Percentiles rank a stretch among this genome's conserved stretches.
Evolutionary conservation across 345 rosid species (phyloP).

Genomic region (Laguncularia racemosa): DNA sequence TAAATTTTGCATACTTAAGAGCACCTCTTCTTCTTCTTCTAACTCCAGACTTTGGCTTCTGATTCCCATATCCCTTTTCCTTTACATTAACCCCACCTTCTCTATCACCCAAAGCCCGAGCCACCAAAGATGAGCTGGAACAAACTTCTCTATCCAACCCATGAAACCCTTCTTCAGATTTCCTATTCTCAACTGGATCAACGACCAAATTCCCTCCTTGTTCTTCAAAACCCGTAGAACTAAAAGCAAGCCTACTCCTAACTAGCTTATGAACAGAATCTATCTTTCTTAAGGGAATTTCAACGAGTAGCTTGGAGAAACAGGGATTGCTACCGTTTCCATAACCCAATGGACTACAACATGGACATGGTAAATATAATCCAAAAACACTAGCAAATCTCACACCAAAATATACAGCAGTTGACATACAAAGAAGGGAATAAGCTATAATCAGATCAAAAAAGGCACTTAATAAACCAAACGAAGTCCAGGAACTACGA

Average conservation of each 20-base stretch:
- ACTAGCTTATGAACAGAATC: constrained; percentile 38
- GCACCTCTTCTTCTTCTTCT: constrained; percentile 35
- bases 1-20: constrained; percentile 25
- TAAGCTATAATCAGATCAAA: constrained; percentile 56
- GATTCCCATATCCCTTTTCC: constrained; percentile 37
- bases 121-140: constrained; percentile 19
- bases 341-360: constrained; percentile 44
- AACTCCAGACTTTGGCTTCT: constrained; percentile 33
- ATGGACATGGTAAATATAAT: constrained; percentile 51
- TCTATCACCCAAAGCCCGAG: constrained; percentile 22
- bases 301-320: constrained; percentile 42
- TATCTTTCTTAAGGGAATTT: constrained; percentile 40
- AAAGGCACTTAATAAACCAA: constrained; percentile 47
- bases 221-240: constrained; percentile 21
- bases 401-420: constrained; percentile 33
- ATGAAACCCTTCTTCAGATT: constrained; percentile 10
- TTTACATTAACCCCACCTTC: constrained; percentile 33
- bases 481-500: constrained; percentile 36
- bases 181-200: constrained; percentile 7
- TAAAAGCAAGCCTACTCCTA: constrained; percentile 34
- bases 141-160: constrained; percentile 23
- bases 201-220: constrained; percentile 17
- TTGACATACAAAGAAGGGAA: constrained; percentile 52
- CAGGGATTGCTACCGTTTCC: constrained; percentile 23
- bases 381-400: constrained; percentile 40